A percentile compares a stretch with the other conserved stretches of the same genome.
Evolutionary conservation across 768 basidiomycete genomes (phyloP).

Genomic region (Termitomyces sp.): DNA sequence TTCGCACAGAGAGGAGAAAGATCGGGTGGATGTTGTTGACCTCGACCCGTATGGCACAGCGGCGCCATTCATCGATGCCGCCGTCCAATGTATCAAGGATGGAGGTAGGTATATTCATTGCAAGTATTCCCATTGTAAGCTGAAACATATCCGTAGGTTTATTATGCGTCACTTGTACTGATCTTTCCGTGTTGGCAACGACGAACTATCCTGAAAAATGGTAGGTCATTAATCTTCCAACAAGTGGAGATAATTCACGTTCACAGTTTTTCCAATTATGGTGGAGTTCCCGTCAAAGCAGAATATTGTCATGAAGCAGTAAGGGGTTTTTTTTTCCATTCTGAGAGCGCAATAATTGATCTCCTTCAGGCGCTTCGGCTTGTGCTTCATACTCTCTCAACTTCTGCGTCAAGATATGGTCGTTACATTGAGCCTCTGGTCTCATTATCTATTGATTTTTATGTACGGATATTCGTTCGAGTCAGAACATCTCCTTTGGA

Average conservation of each 20-base stretch:
- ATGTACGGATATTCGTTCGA: conserved; percentile 86
- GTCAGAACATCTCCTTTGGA: conserved; percentile 68
- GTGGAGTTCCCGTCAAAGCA: conserved; percentile 83
- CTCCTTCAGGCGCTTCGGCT: conserved; percentile 72
- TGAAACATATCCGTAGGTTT: conserved; percentile 48
- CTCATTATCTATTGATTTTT: conserved; percentile 95
- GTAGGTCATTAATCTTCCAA: conserved; percentile 31
- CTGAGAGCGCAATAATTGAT: not conserved
- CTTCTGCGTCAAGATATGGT: conserved; percentile 88
- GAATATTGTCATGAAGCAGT: conserved; percentile 95
- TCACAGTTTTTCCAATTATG: conserved; percentile 79
- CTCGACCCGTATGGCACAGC: conserved; percentile 98
- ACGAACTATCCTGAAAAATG: conserved; percentile 97
- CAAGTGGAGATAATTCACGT: not conserved
- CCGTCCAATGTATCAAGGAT: conserved; percentile 82
- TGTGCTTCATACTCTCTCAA: conserved; percentile 81
- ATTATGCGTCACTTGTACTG: conserved; percentile 94
- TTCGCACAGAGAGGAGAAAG: conserved; percentile 64
- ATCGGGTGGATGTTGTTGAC: conserved; percentile 90
- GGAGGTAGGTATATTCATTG: conserved; percentile 53
- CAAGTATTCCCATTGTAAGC: not conserved
- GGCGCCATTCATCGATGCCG: conserved; percentile 92
- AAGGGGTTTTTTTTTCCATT: conserved; percentile 21
- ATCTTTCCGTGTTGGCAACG: conserved; percentile 89
- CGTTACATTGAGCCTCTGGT: conserved; percentile 85